phyloP scores from a whole-genome alignment of 78 protist genomes.

The slime mould (Dictyostelium discoideum) region DNA sequence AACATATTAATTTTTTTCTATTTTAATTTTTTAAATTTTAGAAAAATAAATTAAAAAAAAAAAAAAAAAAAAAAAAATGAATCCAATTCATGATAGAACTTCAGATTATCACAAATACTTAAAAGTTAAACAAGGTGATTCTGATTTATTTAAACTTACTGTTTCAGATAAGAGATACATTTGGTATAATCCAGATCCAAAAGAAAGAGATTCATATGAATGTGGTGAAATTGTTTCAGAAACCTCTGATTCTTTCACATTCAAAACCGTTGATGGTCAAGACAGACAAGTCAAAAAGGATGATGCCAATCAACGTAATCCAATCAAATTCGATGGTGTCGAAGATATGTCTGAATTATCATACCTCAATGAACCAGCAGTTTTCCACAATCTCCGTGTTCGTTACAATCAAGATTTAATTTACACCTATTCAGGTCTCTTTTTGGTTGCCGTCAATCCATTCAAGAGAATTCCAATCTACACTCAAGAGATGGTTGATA shows the following conservation, averaged over 20 bases:
- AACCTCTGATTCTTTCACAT: slow-evolving; percentile 46
- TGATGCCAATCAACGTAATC: slow-evolving; percentile 86
- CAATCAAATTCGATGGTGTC: slow-evolving; percentile 91
- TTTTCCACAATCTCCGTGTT: slow-evolving; percentile 90
- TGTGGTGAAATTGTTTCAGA: slow-evolving; percentile 70
- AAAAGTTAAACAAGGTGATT: slow-evolving; percentile 44
- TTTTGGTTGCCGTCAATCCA: slow-evolving; percentile 95
- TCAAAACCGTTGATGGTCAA: slow-evolving; percentile 57
- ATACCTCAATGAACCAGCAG: slow-evolving; percentile 93
- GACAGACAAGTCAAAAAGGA: slow-evolving; percentile 74
- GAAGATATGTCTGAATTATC: slow-evolving; percentile 94
- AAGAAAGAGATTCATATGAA: slow-evolving; percentile 69
- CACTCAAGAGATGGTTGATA: slow-evolving; percentile 84
- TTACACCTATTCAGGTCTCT: slow-evolving; percentile 95
- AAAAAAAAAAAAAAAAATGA: slow-evolving; percentile 52
- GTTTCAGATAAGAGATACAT: slow-evolving; percentile 78
- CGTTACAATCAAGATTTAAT: slow-evolving; percentile 90
- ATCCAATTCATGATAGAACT: slow-evolving; percentile 76
- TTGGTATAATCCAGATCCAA: slow-evolving; percentile 81
- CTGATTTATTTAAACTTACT: slow-evolving; percentile 48
- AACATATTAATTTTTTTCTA: background rate
- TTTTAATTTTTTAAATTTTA: background rate
- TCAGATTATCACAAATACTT: slow-evolving; percentile 64
- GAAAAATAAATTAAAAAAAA: background rate
- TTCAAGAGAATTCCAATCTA: slow-evolving; percentile 93